Conservation (phyloP, 2,329 filamentous ascomycete species). For the Juglanconis oblonga region DNA sequence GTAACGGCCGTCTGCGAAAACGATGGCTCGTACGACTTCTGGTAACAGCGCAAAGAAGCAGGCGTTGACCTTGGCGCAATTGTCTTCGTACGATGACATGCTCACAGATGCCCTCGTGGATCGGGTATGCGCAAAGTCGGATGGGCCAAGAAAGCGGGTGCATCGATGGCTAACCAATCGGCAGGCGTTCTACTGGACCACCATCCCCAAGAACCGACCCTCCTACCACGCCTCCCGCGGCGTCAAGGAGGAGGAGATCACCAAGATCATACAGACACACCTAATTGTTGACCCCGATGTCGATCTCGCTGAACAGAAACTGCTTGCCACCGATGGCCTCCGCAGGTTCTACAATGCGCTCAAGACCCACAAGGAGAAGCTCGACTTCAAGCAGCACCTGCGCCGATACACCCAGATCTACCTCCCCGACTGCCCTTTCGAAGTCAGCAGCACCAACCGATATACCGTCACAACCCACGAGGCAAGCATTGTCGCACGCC, state of each 20-base stretch:
- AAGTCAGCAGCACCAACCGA: constrained; percentile 86
- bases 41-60: constrained; percentile 54
- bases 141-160: background rate
- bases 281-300: constrained; percentile 74
- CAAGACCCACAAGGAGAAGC: constrained; percentile 73
- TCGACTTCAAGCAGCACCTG: constrained; percentile 82
- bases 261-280: constrained; percentile 59
- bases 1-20: background rate
- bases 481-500: constrained; percentile 79
- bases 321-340: constrained; percentile 72
- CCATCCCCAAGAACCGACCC: constrained; percentile 87
- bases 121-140: constrained; percentile 63
- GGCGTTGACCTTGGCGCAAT: constrained; percentile 78
- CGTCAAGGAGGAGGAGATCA: constrained; percentile 63
- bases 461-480: constrained; percentile 92
- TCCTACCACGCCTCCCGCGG: constrained; percentile 84
- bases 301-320: constrained; percentile 64
- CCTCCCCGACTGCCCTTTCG: constrained; percentile 88
- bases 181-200: constrained; percentile 94
- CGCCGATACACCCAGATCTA: constrained; percentile 92
- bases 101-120: constrained; percentile 93
- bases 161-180: constrained; percentile 21
- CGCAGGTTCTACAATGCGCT: constrained; percentile 67
- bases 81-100: constrained; percentile 93
- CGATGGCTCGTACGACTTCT: constrained; percentile 36